Evolutionary conservation across 2,329 filamentous ascomycete genomes (phyloP).

Genomic region (Aspergillus tamarii): DNA sequence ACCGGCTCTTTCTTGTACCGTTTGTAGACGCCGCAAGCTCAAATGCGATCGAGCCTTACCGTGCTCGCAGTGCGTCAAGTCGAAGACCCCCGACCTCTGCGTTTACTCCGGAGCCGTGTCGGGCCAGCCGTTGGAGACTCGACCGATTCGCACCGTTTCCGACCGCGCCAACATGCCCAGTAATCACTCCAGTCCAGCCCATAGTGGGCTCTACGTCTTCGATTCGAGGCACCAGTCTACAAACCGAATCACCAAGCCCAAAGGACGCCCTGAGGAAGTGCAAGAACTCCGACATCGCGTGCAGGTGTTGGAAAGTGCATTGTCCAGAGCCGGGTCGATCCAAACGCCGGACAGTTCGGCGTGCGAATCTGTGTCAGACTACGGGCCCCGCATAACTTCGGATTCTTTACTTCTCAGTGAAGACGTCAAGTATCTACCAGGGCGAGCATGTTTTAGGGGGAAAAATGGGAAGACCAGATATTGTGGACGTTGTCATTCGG

Average conservation of each 20-base stretch:
- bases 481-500: slow-evolving; percentile 36
- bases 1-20: slow-evolving; percentile 70
- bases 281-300: slow-evolving; percentile 34
- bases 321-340: slow-evolving; percentile 25
- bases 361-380: slow-evolving; percentile 20
- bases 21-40: slow-evolving; percentile 74
- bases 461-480: slow-evolving; percentile 34
- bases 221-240: slow-evolving; percentile 33
- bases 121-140: slow-evolving; percentile 10
- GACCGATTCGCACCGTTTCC: slow-evolving; percentile 9
- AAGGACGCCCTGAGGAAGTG: slow-evolving; percentile 30
- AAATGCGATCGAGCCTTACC: slow-evolving; percentile 76
- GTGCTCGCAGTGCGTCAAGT: slow-evolving; percentile 64
- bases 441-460: slow-evolving; percentile 33
- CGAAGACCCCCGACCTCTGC: slow-evolving; percentile 55
- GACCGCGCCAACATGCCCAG: slow-evolving; percentile 11
- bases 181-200: slow-evolving; percentile 19
- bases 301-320: slow-evolving; percentile 30
- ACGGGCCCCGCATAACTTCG: slow-evolving; percentile 12
- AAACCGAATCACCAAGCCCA: slow-evolving; percentile 29
- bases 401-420: slow-evolving; percentile 29
- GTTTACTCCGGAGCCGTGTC: slow-evolving; percentile 49
- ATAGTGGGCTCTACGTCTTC: slow-evolving; percentile 36
- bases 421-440: slow-evolving; percentile 31
- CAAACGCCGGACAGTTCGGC: slow-evolving; percentile 32